These are phyloP conservation scores for Fraxinus paxiana DNA, from an alignment of 305 asterid genomes.

Conservation along the genomic window DNA sequence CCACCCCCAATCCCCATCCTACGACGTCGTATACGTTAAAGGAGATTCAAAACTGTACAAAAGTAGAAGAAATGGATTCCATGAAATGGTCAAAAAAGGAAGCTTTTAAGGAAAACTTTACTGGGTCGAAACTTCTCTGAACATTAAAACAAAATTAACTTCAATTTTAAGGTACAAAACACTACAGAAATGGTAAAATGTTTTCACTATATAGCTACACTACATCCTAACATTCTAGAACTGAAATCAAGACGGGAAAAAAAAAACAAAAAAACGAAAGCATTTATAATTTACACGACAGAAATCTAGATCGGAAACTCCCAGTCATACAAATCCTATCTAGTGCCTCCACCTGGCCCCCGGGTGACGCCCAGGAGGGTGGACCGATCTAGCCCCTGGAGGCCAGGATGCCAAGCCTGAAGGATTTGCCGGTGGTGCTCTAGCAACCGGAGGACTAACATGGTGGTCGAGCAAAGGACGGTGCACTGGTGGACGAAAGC, in stretches of 20 bases:
- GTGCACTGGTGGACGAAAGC: constrained; percentile 26
- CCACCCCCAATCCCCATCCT: not conserved
- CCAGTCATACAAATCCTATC: not conserved
- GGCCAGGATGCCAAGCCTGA: constrained; percentile 7
- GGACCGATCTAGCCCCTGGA: constrained; percentile 32
- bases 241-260: not conserved
- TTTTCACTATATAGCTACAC: not conserved
- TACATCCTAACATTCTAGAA: not conserved
- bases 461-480: constrained; percentile 18
- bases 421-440: constrained; percentile 14
- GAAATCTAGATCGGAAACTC: not conserved
- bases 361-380: constrained; percentile 30
- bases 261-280: not conserved
- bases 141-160: not conserved
- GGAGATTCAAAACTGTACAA: not conserved
- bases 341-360: constrained; percentile 45
- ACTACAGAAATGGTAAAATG: not conserved
- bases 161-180: not conserved
- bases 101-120: not conserved
- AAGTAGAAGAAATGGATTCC: not conserved
- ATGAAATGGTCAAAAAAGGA: not conserved
- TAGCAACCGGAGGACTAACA: constrained; percentile 2
- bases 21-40: not conserved
- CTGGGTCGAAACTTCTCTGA: not conserved
- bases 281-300: constrained; percentile 30